Percentiles rank a stretch among this genome's conserved stretches.
Evolutionary conservation across 2,329 filamentous ascomycete genomes (phyloP).

Genomic region (Neonectria coccinea): DNA sequence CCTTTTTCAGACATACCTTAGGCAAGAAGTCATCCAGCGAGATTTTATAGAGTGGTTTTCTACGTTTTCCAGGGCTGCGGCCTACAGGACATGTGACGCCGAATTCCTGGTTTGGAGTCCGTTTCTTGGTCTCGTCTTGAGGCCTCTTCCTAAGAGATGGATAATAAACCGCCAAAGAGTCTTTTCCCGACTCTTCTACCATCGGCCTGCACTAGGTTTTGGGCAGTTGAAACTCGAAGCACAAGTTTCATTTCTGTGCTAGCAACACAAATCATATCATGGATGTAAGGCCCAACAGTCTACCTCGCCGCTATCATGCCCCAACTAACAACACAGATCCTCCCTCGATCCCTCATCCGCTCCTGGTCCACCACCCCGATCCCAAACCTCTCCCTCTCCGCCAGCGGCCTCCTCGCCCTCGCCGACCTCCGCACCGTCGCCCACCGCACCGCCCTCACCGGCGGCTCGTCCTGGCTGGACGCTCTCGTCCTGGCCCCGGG

Average conservation of each 20-base stretch:
- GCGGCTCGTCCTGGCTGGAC: constrained; percentile 68
- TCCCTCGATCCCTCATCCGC: constrained; percentile 48
- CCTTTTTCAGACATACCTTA: neutral
- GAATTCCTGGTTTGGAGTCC: neutral
- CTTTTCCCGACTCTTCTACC: neutral
- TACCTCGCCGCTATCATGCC: neutral
- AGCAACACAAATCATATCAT: neutral
- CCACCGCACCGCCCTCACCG: constrained; percentile 66
- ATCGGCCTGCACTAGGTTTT: neutral
- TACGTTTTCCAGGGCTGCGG: constrained; percentile 9
- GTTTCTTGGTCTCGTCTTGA: neutral
- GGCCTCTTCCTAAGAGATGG: neutral
- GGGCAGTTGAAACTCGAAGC: neutral
- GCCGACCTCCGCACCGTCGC: constrained; percentile 69
- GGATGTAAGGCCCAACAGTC: neutral
- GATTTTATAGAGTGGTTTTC: neutral
- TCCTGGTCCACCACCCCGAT: constrained; percentile 61
- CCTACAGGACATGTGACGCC: constrained; percentile 25
- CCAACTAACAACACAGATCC: constrained; percentile 4
- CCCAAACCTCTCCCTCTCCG: constrained; percentile 59
- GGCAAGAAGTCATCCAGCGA: neutral
- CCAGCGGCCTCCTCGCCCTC: constrained; percentile 68
- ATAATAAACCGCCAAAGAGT: too few species aligned
- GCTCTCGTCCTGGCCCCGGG: constrained; percentile 69
- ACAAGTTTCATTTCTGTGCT: neutral